Percentiles rank a stretch among this genome's conserved stretches.
phyloP scores from a whole-genome alignment of 148 eudicot species.

The Arctostaphylos glauca region DNA sequence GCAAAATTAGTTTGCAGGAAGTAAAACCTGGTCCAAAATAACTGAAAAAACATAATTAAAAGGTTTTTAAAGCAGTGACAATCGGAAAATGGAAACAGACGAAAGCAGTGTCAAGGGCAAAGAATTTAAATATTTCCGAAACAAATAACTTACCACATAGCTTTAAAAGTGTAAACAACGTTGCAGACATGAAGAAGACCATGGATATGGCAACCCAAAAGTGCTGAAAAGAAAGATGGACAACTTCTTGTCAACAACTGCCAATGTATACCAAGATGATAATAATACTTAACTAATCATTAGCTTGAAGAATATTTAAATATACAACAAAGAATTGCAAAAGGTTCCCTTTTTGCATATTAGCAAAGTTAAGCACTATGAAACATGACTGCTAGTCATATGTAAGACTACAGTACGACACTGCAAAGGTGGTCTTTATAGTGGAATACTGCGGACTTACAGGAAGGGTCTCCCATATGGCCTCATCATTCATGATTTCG shows the following conservation, averaged over 20 bases:
- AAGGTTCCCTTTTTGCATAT: background rate
- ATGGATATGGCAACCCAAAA: constrained; percentile 51
- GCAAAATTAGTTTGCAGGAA: background rate
- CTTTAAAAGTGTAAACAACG: constrained; percentile 44
- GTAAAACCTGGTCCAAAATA: background rate
- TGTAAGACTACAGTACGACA: background rate
- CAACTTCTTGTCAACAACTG: constrained; percentile 9
- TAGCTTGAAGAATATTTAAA: background rate
- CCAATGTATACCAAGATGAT: background rate
- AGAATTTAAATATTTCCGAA: background rate
- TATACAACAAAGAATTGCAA: background rate
- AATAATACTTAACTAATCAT: background rate
- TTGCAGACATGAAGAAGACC: constrained; percentile 54
- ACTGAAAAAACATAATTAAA: background rate
- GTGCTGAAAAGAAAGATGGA: constrained; percentile 33
- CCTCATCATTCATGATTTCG: constrained; percentile 37
- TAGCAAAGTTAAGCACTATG: background rate
- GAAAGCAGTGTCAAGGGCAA: background rate
- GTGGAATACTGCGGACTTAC: constrained; percentile 23
- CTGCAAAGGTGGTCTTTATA: background rate
- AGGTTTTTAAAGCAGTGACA: background rate
- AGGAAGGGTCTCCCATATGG: constrained; percentile 48
- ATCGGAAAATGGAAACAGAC: background rate
- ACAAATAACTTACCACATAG: constrained; percentile 38
- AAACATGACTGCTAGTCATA: background rate